Base-by-base conservation (phyloP, 305 asterid species). In the Solanum hybrid region DNA sequence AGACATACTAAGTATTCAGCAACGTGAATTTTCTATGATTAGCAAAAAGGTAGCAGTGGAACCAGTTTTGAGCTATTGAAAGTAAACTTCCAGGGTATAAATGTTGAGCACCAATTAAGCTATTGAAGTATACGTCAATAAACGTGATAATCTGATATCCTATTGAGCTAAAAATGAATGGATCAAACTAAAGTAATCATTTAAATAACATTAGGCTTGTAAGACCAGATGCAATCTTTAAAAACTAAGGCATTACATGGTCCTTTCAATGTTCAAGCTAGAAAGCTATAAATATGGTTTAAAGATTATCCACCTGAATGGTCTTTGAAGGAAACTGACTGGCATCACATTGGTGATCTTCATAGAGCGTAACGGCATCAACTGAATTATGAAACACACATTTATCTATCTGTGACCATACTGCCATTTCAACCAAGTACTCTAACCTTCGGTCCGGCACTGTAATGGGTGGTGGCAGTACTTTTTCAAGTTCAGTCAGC, bases 391-490 rank as follows among this genome's bases (percentile, higher is more conserved):
- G 99, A 91, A 96, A 93, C 39, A 87, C 89, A 89, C 99, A 97
- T 29, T 91, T 90, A 87, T 95, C 98, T 80, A 97, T 90, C 94
- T 94, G 96, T 10, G 95, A 93, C 90, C 94, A 80, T n/a, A 95
- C 84, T 20, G 96, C 96, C 94, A 92, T 93, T 94, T 97, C 99
- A 89, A 96, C 92, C 97, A 95, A 93, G 91, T 93, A 93, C 91
- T 96, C 98, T 92, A 97, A 95, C 92, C 99, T 95, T 91, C 97
- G 92, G 89, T 96, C 96, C 4, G 99, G 98, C 88, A 97, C 89
- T 33, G 95, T 92, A 87, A 95, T 90, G 5, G 99, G 98, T 8
- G 98, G 97, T 8, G 98, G 98, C 90, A 97, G 92, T 90, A 94
- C 91, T 61, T 92, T 92, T 89, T 93, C 96, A 94, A 97, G 92